A percentile compares a stretch with the other conserved stretches of the same genome.
phyloP scores from a whole-genome alignment of 495 filamentous ascomycete species.

The Hyaloscypha finlandica region DNA sequence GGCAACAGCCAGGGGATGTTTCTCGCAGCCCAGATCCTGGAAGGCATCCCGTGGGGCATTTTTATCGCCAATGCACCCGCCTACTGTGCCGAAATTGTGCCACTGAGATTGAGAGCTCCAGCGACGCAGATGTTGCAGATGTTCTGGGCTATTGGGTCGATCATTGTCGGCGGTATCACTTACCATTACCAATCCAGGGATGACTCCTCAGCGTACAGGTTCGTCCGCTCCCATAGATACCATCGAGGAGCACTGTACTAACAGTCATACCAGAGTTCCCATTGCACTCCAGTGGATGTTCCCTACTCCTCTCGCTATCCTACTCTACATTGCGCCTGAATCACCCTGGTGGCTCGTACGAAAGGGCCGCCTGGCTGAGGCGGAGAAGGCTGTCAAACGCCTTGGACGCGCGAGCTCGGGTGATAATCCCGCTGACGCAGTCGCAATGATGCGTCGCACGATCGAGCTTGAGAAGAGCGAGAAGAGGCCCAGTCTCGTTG shows the following conservation, averaged over 20 bases:
- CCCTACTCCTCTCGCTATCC: constrained; percentile 48
- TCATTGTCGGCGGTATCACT: constrained; percentile 63
- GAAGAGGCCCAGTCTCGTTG: constrained; percentile 50
- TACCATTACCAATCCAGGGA: constrained; percentile 18
- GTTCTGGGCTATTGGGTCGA: constrained; percentile 70
- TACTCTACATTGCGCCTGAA: constrained; percentile 46
- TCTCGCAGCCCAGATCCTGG: constrained; percentile 53
- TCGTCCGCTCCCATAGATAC: constrained; percentile 38
- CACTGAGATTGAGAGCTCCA: constrained; percentile 18
- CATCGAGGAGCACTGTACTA: constrained; percentile 30
- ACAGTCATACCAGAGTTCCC: constrained; percentile 51
- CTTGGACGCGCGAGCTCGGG: constrained; percentile 44
- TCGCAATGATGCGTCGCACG: constrained; percentile 61
- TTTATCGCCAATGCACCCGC: constrained; percentile 55
- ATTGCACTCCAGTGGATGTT: constrained; percentile 59
- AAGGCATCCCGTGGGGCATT: constrained; percentile 73
- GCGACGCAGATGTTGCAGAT: constrained; percentile 47
- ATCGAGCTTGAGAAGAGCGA: constrained; percentile 59
- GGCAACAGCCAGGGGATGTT: constrained; percentile 45
- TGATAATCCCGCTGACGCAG: constrained; percentile 38
- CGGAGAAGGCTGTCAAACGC: constrained; percentile 51
- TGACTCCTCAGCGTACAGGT: constrained; percentile 17
- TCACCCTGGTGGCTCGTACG: constrained; percentile 58
- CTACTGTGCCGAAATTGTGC: constrained; percentile 39
- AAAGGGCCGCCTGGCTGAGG: constrained; percentile 54